phyloP scores from a whole-genome alignment of 257 asterid genomes.

The Petrea volubilis region DNA sequence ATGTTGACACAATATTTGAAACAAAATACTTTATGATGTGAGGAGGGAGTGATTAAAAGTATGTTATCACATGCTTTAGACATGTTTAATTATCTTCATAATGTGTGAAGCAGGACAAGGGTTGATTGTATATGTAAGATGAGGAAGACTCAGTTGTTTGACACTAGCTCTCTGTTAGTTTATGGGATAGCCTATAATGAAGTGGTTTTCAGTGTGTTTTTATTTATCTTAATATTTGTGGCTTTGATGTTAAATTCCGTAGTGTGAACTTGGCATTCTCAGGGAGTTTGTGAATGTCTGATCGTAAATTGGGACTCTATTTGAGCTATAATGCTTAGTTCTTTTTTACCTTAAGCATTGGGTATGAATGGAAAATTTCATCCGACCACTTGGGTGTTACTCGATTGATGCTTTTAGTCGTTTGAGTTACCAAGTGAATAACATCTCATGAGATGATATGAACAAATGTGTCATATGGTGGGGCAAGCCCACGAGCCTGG shows the following conservation, averaged over 20 bases:
- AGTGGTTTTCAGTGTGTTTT: background rate
- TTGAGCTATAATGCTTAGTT: too few relatives aligned
- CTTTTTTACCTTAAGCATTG: too few relatives aligned
- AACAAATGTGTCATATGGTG: too few relatives aligned
- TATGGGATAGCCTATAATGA: background rate
- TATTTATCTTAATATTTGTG: background rate
- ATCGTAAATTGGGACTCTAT: too few relatives aligned
- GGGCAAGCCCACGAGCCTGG: too few relatives aligned
- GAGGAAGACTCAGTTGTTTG: constrained; percentile 22
- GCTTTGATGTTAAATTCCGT: background rate
- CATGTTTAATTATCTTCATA: constrained; percentile 32
- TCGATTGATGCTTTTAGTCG: too few relatives aligned
- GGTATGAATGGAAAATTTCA: too few relatives aligned
- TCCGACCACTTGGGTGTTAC: too few relatives aligned
- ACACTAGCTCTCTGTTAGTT: background rate
- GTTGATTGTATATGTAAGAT: constrained; percentile 26
- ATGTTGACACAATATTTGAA: constrained; percentile 32
- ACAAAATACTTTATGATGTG: constrained; percentile 23
- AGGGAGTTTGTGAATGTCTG: too few relatives aligned
- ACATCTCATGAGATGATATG: too few relatives aligned
- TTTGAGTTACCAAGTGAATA: too few relatives aligned
- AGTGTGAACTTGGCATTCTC: too few relatives aligned
- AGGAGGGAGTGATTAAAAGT: constrained; percentile 19
- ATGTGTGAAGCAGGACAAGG: constrained; percentile 30
- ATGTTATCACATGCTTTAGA: constrained; percentile 28